Evolutionary conservation across 2,329 filamentous ascomycete species (phyloP), one percentile per base, ranked within the genome.

Genomic region (Chrysoporthe cubensis): DNA sequence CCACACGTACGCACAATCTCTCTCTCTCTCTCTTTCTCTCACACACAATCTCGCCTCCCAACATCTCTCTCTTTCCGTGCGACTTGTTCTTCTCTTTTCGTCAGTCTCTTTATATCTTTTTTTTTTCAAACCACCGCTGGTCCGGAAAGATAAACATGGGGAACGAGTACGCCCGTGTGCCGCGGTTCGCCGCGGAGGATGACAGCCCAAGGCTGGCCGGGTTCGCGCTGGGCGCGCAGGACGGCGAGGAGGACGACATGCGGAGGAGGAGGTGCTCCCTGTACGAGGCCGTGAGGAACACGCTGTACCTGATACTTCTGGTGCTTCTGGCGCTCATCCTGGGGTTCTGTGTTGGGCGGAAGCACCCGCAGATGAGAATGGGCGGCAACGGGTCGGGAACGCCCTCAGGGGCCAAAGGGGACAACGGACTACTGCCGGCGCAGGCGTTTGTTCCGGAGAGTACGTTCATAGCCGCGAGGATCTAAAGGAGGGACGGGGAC

Each of bases 361-460:
- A 64, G 16, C 63, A 65, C 40, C 65, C 65, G 42, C 21, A 52
- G 48, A 34, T 52, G 65, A 21, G n/a, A 34, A 69, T 42, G 65
- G 52, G 32, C 32, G 56, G 65, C n/a, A 8, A 48, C 44, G 26
- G 21, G 14, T 14, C 7, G n/a, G 59, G 11, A 11, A 8, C 13
- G 42, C 21, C 14, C n/a, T 14, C 18, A 21, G 50, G 16, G 14
- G n/a, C 18, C 6, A n/a, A 34, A 14, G 43, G 42, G n/a, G 43
- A 14, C 6, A 44, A 54, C 18, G 62, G 58, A 4, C 21, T 65
- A 16, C 44, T 68, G 34, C 32, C 65, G 13, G 57, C 65, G 8
- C 44, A 52, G 58, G 65, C 65, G 2, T 69, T 69, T 32, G 58
- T 69, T 11, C 62, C 62, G 16, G 68, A 68, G 16, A 65, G 68